phyloP scores from a whole-genome alignment of 495 filamentous ascomycete genomes.

The Aspergillus bertholletiae region DNA sequence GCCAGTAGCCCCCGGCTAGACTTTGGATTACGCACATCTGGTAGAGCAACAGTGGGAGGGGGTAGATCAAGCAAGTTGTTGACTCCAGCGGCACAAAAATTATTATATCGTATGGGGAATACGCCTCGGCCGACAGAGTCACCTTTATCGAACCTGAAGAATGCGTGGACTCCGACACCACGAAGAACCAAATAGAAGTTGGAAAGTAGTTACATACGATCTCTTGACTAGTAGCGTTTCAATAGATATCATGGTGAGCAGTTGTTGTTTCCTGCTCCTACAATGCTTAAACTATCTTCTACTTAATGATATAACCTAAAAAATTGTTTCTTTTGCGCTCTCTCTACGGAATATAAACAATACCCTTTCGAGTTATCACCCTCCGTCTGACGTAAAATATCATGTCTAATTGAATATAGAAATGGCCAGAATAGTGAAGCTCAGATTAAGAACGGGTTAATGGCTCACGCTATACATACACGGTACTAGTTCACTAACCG shows the following conservation, averaged over 20 bases:
- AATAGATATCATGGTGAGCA: not conserved
- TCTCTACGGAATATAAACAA: too few species aligned
- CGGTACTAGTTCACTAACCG: not conserved
- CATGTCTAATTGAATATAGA: too few species aligned
- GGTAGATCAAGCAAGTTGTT: conserved; percentile 34
- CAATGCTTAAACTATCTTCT: too few species aligned
- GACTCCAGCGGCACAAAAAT: conserved; percentile 73
- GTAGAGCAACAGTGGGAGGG: conserved; percentile 10
- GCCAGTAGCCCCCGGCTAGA: conserved; percentile 66
- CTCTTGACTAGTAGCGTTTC: not conserved
- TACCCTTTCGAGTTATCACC: too few species aligned
- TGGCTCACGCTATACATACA: not conserved
- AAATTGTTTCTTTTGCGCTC: too few species aligned
- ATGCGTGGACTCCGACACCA: conserved; percentile 57
- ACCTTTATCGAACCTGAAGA: conserved; percentile 42
- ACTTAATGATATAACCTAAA: not conserved
- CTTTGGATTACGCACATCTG: conserved; percentile 53
- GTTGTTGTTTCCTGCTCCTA: not conserved
- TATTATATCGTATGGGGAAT: conserved; percentile 67
- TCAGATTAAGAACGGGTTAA: too few species aligned
- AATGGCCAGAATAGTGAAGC: too few species aligned
- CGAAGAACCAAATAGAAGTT: conserved; percentile 32
- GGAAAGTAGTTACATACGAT: too few species aligned
- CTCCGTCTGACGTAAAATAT: too few species aligned
- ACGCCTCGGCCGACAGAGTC: conserved; percentile 29